Evolutionary conservation across 805 yeast genomes (phyloP), one percentile per base, ranked within the genome.

Genomic region (Yamadazyma phyllophila): DNA sequence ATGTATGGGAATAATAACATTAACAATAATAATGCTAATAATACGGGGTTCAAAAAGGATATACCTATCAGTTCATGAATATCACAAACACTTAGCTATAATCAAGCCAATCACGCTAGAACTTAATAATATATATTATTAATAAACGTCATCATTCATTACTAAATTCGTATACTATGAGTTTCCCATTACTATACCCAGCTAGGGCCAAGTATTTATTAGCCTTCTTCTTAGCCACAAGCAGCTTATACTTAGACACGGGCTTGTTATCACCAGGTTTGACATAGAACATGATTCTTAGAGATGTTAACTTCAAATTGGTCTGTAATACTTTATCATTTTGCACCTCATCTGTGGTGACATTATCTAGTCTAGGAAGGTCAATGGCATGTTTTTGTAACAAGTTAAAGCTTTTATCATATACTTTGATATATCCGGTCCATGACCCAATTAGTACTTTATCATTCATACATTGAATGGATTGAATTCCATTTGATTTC

Each of bases 361-460:
- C 15, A 13, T 32, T 39, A 6, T 34, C 14, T 14, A 49, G 29
- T 12, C 29, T 37, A 1, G 60, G 60, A 8, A 58, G 29, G 15
- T 34, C 36, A 12, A 49, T 50, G 13, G 45, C 49, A 29, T 49
- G 43, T 36, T 52, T 49, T 35, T 45, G 44, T 13, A 50, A 4
- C 16, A 37, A 26, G 7, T 35, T 41, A 26, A 49, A 49, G n/a
- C 32, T 32, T 8, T 8, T 14, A 34, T 52, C 50, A 34, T 34
- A 49, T 13, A 62, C 55, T 52, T 65, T 56, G 2, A 67, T 56
- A 1, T 63, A 2, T 69, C 88, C 73, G 65, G 78, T 83, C 88
- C 85, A 51, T 72, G 77, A 45, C 61, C 74, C 56, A 58, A 58
- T 36, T 12, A 67, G 63, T 1, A 77, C 36, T 6, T 58, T 45